A percentile compares a stretch with the other conserved stretches of the same genome.
Conservation (phyloP, 179 eudicot genomes). For the Silene noctiflora region DNA sequence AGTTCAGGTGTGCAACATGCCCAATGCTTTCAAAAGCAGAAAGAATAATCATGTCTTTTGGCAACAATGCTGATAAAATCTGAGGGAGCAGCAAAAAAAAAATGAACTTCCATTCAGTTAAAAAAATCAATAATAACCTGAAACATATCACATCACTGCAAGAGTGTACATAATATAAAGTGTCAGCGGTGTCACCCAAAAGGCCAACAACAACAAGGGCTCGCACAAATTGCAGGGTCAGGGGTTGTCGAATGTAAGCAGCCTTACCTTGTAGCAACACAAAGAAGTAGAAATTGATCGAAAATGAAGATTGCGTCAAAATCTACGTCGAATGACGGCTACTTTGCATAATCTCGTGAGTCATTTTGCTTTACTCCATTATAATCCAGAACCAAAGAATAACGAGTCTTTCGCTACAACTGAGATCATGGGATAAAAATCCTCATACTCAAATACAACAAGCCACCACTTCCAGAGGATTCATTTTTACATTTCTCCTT, state of each 20-base stretch:
- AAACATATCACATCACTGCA: neutral
- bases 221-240: too few species aligned
- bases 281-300: too few species aligned
- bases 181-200: neutral
- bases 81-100: constrained; percentile 25
- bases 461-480: neutral
- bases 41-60: constrained; percentile 61
- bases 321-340: neutral
- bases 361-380: too few species aligned
- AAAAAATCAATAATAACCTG: neutral
- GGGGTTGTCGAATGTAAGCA: too few species aligned
- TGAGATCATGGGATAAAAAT: too few species aligned
- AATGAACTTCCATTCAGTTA: neutral
- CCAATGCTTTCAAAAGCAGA: constrained; percentile 89
- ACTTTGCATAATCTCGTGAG: too few species aligned
- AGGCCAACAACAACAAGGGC: too few species aligned
- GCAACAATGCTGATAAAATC: constrained; percentile 77
- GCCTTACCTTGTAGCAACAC: too few species aligned
- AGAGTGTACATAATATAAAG: neutral
- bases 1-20: constrained; percentile 88
- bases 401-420: too few species aligned
- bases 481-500: neutral
- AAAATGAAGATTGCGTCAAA: neutral
- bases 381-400: too few species aligned
- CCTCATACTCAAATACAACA: neutral